Conservation (phyloP, 192 early-diverging fungal species). For the Geranomyces michiganensis region DNA sequence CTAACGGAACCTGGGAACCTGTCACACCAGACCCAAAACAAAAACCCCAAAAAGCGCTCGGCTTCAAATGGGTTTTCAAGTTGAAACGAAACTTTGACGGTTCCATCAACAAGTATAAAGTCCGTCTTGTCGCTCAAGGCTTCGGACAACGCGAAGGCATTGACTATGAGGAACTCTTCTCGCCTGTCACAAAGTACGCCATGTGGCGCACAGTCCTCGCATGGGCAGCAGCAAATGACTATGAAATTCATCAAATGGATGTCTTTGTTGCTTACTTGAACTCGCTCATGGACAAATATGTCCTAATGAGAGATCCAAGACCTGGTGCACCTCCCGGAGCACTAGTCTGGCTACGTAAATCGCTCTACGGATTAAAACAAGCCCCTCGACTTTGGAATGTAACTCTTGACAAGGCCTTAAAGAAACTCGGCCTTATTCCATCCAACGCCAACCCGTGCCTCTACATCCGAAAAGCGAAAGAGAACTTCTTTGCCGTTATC, state of each 20-base stretch:
- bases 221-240: background rate
- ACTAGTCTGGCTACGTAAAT: background rate
- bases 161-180: constrained; percentile 23
- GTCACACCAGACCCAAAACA: background rate
- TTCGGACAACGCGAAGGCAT: constrained; percentile 11
- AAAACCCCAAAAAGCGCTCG: background rate
- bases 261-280: constrained; percentile 38
- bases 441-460: constrained; percentile 10
- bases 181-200: constrained; percentile 26
- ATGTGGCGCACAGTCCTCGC: constrained; percentile 14
- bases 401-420: constrained; percentile 5
- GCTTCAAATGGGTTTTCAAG: constrained; percentile 22
- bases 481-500: background rate
- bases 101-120: constrained; percentile 5
- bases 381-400: constrained; percentile 28
- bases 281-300: background rate
- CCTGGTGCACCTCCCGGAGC: constrained; percentile 1
- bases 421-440: background rate
- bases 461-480: background rate
- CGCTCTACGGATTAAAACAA: constrained; percentile 41
- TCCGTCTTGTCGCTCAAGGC: constrained; percentile 9
- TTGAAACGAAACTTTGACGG: constrained; percentile 8
- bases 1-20: background rate
- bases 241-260: constrained; percentile 22
- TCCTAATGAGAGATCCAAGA: background rate